Evolutionary conservation across 305 asterid genomes (phyloP), one percentile per base, ranked within the genome.

Genomic region (Solanum hybrid): DNA sequence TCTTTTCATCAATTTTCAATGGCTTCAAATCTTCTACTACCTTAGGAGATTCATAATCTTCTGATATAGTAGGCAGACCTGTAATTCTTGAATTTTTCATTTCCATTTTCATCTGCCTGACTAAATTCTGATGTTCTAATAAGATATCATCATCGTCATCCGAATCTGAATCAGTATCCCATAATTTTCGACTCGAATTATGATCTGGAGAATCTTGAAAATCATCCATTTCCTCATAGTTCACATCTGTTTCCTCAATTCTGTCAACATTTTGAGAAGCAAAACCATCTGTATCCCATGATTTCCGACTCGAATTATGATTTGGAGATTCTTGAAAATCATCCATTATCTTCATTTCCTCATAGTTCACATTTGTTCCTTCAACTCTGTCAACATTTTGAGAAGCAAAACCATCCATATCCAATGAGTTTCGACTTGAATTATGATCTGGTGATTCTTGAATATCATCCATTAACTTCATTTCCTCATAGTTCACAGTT

Each of bases 41-140:
- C 89, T 95, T 95, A 8, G 95, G 93, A 64, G 92, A 92, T 89
- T 95, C 98, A n/a, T 90, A 92, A 35, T 97, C 99, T 92, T 97
- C 99, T n/a, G 97, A 95, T 84, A 97, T 97, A 0, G 99, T 95
- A 0, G 99, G 99, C 79, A 97, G 97, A 57, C 98, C 94, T 90
- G 90, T 88, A 20, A 90, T 89, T 85, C 94, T 93, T 28, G 96
- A 93, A 71, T 91, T 92, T 88, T 93, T 97, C 90, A 94, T 93
- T 93, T 95, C 99, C 94, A 91, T 92, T 89, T 95, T 97, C 97
- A 97, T 95, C 64, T 96, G 98, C 57, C 93, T 92, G 3, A 97
- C 97, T 90, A 97, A 94, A 77, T 93, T 79, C 92, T 94, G 94
- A 74, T 97, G 99, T 89, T 96, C 95, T 73, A 89, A 82, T 90